Evolutionary conservation across 179 eudicot species (phyloP).

Genomic region (Carnegiea gigantea): DNA sequence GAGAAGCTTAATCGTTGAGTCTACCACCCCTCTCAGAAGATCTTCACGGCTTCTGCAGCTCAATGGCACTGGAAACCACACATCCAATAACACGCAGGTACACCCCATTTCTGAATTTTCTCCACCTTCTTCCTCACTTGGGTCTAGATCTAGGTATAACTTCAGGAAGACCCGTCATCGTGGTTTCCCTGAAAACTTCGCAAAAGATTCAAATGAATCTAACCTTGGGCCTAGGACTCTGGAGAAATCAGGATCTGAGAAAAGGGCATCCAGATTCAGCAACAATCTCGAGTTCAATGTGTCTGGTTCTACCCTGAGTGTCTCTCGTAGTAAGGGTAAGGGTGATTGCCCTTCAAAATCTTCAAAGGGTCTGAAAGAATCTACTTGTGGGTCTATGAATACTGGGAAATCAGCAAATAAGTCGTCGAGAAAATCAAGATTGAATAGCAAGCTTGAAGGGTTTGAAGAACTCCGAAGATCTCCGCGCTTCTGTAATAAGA

Average conservation of each 20-base stretch:
- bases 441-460: constrained; percentile 14
- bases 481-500: constrained; percentile 35
- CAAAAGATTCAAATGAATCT: constrained; percentile 9
- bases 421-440: constrained; percentile 27
- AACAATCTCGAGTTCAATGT: neutral
- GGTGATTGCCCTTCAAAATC: constrained; percentile 9
- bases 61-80: constrained; percentile 26
- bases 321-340: neutral
- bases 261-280: neutral
- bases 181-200: neutral
- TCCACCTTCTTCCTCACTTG: constrained; percentile 9
- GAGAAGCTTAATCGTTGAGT: constrained; percentile 22
- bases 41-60: constrained; percentile 47
- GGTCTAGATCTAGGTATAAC: constrained; percentile 16
- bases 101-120: constrained; percentile 11
- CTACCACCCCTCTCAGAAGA: constrained; percentile 36
- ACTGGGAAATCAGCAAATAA: constrained; percentile 24
- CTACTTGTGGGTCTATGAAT: constrained; percentile 8
- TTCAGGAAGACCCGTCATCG: neutral
- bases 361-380: constrained; percentile 2
- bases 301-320: neutral
- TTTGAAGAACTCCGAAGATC: constrained; percentile 33
- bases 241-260: neutral
- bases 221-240: neutral
- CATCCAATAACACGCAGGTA: constrained; percentile 9